Conservation (phyloP, 768 basidiomycete species). For the Butyriboletus loyo region DNA sequence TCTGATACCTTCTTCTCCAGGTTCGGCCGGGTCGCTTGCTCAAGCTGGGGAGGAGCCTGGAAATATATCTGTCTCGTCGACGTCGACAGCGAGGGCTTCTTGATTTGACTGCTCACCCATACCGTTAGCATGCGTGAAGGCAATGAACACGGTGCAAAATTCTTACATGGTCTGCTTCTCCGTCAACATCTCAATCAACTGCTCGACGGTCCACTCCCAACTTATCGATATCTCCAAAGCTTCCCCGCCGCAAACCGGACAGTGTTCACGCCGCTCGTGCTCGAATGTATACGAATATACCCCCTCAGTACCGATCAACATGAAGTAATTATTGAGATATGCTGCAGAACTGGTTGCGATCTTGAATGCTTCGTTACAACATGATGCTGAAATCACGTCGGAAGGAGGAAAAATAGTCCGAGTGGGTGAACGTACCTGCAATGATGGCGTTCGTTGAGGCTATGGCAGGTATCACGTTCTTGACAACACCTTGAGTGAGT, state of each 20-base stretch:
- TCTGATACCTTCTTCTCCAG: constrained; percentile 84
- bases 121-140: not conserved
- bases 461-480: constrained; percentile 99
- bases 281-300: constrained; percentile 98
- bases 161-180: constrained; percentile 89
- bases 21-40: constrained; percentile 87
- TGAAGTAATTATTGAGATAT: constrained; percentile 95
- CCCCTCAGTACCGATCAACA: constrained; percentile 95
- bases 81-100: constrained; percentile 88
- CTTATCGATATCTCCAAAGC: constrained; percentile 69
- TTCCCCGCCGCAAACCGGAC: constrained; percentile 96
- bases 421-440: constrained; percentile 55
- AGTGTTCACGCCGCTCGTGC: constrained; percentile 88
- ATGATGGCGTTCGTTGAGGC: constrained; percentile 99
- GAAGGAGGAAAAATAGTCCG: not conserved
- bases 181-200: constrained; percentile 80
- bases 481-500: constrained; percentile 96
- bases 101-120: constrained; percentile 73
- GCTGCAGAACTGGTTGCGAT: constrained; percentile 94
- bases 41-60: constrained; percentile 90
- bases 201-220: constrained; percentile 75
- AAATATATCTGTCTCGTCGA: constrained; percentile 80
- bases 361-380: constrained; percentile 99
- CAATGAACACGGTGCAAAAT: constrained; percentile 10
- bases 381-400: constrained; percentile 60